Evolutionary conservation across 805 yeast genomes (phyloP).

Genomic region (Ogataea pignaliae): DNA sequence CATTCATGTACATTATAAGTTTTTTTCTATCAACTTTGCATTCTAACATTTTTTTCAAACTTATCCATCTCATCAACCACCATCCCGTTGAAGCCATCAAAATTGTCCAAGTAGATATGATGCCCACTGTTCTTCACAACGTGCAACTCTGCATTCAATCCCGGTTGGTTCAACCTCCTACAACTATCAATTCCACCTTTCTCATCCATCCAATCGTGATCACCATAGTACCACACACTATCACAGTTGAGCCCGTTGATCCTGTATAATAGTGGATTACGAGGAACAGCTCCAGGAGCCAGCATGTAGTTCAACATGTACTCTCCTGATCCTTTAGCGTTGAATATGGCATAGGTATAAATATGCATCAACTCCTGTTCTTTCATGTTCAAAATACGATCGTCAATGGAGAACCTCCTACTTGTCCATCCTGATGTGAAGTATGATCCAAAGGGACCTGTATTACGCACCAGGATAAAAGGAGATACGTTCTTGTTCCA

Average conservation of each 20-base stretch:
- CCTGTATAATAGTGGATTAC: conserved; percentile 61
- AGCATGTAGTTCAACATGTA: conserved; percentile 79
- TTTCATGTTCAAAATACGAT: conserved; percentile 30
- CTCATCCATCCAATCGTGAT: conserved; percentile 59
- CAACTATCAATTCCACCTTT: conserved; percentile 43
- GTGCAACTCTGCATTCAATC: conserved; percentile 15
- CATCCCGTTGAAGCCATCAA: conserved; percentile 45
- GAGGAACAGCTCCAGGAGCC: conserved; percentile 89
- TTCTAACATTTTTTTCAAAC: conserved; percentile 5
- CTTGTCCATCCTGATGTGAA: conserved; percentile 87
- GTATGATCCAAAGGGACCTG: conserved; percentile 81
- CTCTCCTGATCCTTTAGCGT: conserved; percentile 88
- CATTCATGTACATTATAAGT: too few relatives aligned
- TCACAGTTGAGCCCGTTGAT: conserved; percentile 53
- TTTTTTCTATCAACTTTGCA: too few relatives aligned
- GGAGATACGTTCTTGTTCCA: conserved; percentile 86
- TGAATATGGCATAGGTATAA: conserved; percentile 82
- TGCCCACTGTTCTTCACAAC: conserved; percentile 62
- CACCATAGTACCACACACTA: conserved; percentile 83
- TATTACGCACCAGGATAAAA: conserved; percentile 67
- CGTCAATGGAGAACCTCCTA: conserved; percentile 61
- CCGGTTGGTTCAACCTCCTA: conserved; percentile 30
- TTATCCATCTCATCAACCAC: conserved; percentile 48
- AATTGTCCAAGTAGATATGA: conserved; percentile 73
- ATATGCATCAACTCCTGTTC: conserved; percentile 60